Evolutionary conservation across 371 early-diverging fungal species (phyloP).

Genomic region (Capillidium heterosporum): DNA sequence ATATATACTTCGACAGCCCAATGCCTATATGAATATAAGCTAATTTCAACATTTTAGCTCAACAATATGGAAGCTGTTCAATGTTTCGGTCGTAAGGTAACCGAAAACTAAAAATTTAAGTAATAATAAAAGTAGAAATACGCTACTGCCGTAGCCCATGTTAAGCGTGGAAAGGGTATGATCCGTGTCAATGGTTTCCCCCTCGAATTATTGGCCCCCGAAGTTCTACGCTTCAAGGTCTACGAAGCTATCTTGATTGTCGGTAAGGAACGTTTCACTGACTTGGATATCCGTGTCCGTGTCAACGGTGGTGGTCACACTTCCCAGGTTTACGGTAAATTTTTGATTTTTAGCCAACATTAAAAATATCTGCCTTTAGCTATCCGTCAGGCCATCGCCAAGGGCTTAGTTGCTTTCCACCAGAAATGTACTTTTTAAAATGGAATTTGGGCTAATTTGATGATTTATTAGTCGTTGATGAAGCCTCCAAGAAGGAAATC

Average conservation of each 20-base stretch:
- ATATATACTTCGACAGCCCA: too few relatives aligned
- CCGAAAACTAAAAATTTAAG: not conserved
- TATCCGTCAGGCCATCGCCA: constrained; percentile 99
- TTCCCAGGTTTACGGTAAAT: constrained; percentile 59
- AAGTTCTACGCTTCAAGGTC: constrained; percentile 93
- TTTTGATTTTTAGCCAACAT: not conserved
- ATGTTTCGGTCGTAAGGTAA: constrained; percentile 14
- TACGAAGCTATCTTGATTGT: constrained; percentile 96
- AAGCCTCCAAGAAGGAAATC: constrained; percentile 98
- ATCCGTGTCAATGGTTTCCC: constrained; percentile 97
- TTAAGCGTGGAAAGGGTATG: constrained; percentile 93
- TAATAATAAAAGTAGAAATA: constrained; percentile 60
- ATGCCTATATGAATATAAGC: not conserved
- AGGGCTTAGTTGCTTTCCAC: constrained; percentile 98
- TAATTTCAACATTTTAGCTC: not conserved
- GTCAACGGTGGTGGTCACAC: constrained; percentile 97
- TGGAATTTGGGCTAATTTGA: not conserved
- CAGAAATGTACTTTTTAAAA: constrained; percentile 64
- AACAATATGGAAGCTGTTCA: constrained; percentile 12
- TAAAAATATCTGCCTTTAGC: constrained; percentile 35
- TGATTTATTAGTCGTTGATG: constrained; percentile 64
- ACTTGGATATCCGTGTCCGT: constrained; percentile 94
- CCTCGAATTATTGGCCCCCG: constrained; percentile 89
- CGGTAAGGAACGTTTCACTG: constrained; percentile 89
- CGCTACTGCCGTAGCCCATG: constrained; percentile 97